Base-by-base conservation (phyloP, 2,329 filamentous ascomycete genomes). In the Grosmannia penicillata region DNA sequence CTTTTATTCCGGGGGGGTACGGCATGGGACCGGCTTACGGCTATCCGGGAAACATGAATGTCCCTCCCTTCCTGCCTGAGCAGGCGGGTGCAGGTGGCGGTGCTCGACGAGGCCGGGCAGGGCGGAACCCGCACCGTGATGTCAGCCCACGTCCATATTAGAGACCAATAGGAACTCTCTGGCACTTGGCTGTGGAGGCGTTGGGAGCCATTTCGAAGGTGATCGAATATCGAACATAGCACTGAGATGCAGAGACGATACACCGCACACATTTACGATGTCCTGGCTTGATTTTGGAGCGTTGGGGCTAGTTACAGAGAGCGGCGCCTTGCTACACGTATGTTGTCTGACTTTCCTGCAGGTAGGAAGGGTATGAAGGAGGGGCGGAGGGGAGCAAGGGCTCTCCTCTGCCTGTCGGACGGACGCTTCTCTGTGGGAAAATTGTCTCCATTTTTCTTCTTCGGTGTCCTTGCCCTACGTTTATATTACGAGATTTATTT, bases 101-200 rank as follows among this genome's bases (percentile, higher is more conserved):
- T 54, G 54, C 59, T 45, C 60, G 72, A 54, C 68, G 73, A 48
- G 72, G 72, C 56, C 68, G 73, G 51, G 70, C 74, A 66, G 61
- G 70, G 56, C 53, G 56, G 18, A 45, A 42, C 29, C 40, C 24
- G 27, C 37, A 44, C 19, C 45, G 42, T 19, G 45, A 45, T 19
- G 37, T 33, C 33, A 47, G 43, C 29, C 42, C 46, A 17, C 42
- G 46, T 19, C 43, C 45, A 8, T 48, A 42, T 24, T 29, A 10
- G n/a, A n/a, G n/a, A n/a, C n/a, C n/a, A n/a, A n/a, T n/a, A 32
- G 23, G 14, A 8, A 6, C 24, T 36, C 15, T 5, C 9, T n/a
- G 13, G 8, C n/a, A n/a, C 8, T 6, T 13, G 26, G 26, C 26
- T 13, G 7, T 25, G 24, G 11, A 25, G 24, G 11, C 7, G 24